Conservation (phyloP, 352 stramenopile species). For the Blastocystis sp. region DNA sequence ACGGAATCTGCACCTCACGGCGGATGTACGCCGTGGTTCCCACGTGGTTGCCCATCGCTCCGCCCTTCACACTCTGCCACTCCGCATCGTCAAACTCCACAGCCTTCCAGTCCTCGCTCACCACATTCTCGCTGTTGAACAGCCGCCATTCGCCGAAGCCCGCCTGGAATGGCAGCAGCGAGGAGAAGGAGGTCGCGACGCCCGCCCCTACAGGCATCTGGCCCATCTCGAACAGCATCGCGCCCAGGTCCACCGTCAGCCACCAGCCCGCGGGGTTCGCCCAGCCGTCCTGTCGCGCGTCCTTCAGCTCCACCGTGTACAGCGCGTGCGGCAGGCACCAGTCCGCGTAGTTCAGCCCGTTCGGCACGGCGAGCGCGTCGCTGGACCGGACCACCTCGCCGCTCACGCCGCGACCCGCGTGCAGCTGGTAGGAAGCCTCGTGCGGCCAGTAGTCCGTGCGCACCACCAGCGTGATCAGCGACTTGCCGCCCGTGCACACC, state of each 20-base stretch:
- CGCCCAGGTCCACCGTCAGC: conserved; percentile 48
- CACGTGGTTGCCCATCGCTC: not conserved
- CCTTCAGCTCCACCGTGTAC: not conserved
- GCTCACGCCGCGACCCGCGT: not conserved
- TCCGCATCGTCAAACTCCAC: not conserved
- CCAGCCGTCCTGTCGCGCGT: not conserved
- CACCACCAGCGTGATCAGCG: not conserved
- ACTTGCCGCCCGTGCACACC: not conserved
- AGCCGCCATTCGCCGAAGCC: not conserved
- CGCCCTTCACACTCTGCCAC: not conserved
- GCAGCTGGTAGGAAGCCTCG: conserved; percentile 3
- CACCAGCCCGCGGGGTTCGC: not conserved
- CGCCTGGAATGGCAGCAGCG: not conserved
- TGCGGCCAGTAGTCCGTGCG: not conserved
- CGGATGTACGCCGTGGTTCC: conserved; percentile 6
- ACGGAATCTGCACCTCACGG: not conserved
- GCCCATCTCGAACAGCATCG: conserved; percentile 39
- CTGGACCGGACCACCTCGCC: not conserved
- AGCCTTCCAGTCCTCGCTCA: not conserved
- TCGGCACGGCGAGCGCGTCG: not conserved
- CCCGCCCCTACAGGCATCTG: not conserved
- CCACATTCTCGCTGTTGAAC: not conserved
- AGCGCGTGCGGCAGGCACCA: not conserved
- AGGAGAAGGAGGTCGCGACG: not conserved
- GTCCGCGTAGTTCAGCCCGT: not conserved